Base-by-base conservation (phyloP, 2,329 filamentous ascomycete genomes). In the Neobulgaria alba region DNA sequence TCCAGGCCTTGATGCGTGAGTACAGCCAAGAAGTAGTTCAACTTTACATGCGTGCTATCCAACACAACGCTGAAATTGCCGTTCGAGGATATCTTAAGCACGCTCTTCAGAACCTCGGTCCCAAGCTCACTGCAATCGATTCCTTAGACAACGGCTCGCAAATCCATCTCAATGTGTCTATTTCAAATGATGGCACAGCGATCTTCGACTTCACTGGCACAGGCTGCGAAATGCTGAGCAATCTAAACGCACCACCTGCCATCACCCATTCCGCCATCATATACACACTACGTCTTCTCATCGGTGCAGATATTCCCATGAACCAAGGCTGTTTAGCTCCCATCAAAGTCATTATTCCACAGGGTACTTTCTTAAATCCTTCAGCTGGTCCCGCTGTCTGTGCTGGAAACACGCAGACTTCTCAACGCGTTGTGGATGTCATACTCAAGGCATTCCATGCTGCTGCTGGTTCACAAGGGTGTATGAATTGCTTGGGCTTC, bases 61-160 rank as follows among this genome's bases (percentile, higher is more conserved):
- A 90, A 58, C 71, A 77, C 47, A 89, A 87, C 29, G 85, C 85
- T 1, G 85, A 87, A 52, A 67, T 74, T 1, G 79, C 78, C 19
- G 85, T 93, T 0, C 74, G 82, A 15, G 73, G 72, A 32, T 68
- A 90, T 5, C 69, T 92, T 15, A 85, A 82, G 55, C 66, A 72
- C 69, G 43, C 81, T 85, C 0, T 67, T 78, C 2, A 85, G 89
- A 71, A 75, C 14, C 83, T 85, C 49, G 79, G 79, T 3, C 69
- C 74, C 41, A 75, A 81, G 5, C 70, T 90, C 0, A 69, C 74
- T 12, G 81, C 85, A 0, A 67, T 79, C 1, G 85, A 92, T 30
- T 84, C 78, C 66, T 89, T 90, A 82, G 85, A 92, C 49, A 85
- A 92, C 51, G 85, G 85, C 14, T 82, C 75, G 4, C 82, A 83